Evolutionary conservation across 192 early-diverging fungal genomes (phyloP), one percentile per base, ranked within the genome.

Genomic region (Martensiomyces pterosporus): DNA sequence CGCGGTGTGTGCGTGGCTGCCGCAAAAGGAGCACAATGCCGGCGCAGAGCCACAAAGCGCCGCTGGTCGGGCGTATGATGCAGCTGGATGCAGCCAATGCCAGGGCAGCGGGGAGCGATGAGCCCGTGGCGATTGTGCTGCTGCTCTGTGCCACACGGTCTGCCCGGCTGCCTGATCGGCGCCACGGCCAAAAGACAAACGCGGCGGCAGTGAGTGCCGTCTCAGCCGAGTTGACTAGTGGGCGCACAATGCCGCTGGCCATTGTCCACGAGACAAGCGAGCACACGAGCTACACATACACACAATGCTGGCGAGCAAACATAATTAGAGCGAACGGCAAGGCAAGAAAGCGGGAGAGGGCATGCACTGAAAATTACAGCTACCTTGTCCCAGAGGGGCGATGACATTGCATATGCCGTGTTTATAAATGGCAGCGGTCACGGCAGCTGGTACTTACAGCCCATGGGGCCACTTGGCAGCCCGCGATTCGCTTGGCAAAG

Each of bases 51-150:
- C 95, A 98, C 21, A 94, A 53, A 3, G 90, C 57, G 3, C 75
- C 92, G 47, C 86, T 92, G 8, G 95, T 98, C 3, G 94, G 94
- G 22, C 95, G 79, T 32, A 94, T 57, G 23, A 97, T 75, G 61
- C 95, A 97, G 0, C 83, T 80, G 5, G 88, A 29, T 1, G 88
- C 87, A 5, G 94, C 95, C 37, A 88, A 75, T 1, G 48, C 35
- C 8, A 98, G 69, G 0, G 88, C 74, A 3, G 75, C n/a, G 24
- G 35, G 43, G 37, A 64, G 27, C 15, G 50, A 43, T 34, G 39
- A 9, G 24, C 16, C 15, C 22, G 15, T 35, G 26, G 1, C 9
- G 18, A 3, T 21, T 24, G 1, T 3, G 24, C 55, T 39, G 23
- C 19, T 27, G 43, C 16, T 17, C 35, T 34, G 16, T n/a, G n/a